Evolutionary conservation across 139 green algal genomes (phyloP).

Genomic region (Desmodesmus armatus): DNA sequence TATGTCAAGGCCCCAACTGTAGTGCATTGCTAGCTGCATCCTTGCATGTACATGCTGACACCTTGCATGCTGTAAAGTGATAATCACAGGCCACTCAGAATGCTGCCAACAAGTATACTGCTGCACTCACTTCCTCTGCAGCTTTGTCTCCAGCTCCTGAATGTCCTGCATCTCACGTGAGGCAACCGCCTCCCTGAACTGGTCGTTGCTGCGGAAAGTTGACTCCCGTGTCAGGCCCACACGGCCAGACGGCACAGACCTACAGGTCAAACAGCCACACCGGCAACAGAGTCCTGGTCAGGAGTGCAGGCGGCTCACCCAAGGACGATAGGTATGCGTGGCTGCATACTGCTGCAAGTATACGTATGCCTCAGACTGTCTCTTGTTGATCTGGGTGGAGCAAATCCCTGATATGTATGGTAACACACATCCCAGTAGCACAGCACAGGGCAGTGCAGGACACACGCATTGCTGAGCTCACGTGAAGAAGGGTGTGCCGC

Average conservation of each 20-base stretch:
- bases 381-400: no score
- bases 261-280: slow-evolving; percentile 41
- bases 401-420: no score
- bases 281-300: no score
- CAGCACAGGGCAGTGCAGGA: no score
- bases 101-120: not conserved
- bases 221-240: slow-evolving; percentile 84
- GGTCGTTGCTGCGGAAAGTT: slow-evolving; percentile 90
- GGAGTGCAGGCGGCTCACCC: no score
- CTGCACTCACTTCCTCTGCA: slow-evolving; percentile 67
- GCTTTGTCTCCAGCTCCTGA: slow-evolving; percentile 72
- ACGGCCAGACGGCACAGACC: slow-evolving; percentile 90
- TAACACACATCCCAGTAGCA: no score
- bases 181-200: slow-evolving; percentile 88
- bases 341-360: no score
- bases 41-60: no score
- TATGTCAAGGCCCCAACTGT: not conserved
- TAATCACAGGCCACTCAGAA: no score
- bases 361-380: not conserved
- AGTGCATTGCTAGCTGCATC: not conserved
- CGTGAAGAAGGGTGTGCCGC: slow-evolving; percentile 94
- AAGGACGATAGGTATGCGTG: no score
- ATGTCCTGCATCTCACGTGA: slow-evolving; percentile 83
- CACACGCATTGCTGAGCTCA: no score
- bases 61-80: no score